Evolutionary conservation across 768 basidiomycete genomes (phyloP).

Genomic region (Fomitopsis pulvina): DNA sequence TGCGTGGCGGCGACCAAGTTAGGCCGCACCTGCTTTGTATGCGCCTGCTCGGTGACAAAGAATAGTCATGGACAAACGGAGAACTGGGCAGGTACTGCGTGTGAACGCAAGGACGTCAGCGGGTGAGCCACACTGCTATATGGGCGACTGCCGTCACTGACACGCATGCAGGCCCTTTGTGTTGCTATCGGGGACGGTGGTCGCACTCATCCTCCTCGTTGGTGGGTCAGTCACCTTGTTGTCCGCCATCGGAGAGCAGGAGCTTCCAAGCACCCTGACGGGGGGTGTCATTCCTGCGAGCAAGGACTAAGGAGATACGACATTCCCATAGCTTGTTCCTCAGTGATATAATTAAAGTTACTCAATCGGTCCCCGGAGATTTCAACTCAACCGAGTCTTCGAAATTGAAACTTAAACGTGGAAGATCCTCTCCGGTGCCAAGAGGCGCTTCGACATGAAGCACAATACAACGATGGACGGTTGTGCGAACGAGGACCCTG

Average conservation of each 20-base stretch:
- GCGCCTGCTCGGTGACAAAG: slow-evolving; percentile 41
- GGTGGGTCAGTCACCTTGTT: slow-evolving; percentile 64
- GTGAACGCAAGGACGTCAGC: slow-evolving; percentile 76
- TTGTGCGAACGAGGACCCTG: no score
- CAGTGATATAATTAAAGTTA: background rate
- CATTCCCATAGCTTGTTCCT: background rate
- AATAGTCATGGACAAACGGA: slow-evolving; percentile 50
- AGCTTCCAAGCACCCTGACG: slow-evolving; percentile 69
- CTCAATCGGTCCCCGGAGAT: background rate
- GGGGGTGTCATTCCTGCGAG: slow-evolving; percentile 25
- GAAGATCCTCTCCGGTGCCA: background rate
- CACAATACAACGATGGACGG: background rate
- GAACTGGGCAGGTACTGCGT: slow-evolving; percentile 69
- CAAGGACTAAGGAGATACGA: background rate
- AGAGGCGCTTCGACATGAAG: background rate
- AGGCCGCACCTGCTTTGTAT: slow-evolving; percentile 45
- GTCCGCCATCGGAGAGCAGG: slow-evolving; percentile 50
- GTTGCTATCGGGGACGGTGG: slow-evolving; percentile 60
- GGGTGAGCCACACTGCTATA: slow-evolving; percentile 43
- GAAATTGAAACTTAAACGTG: background rate
- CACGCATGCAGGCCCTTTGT: slow-evolving; percentile 54
- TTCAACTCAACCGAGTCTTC: background rate
- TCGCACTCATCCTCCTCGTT: slow-evolving; percentile 58
- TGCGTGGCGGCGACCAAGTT: slow-evolving; percentile 57
- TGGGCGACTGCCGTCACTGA: background rate